Evolutionary conservation across 805 yeast species (phyloP).

Genomic region (Kuraishia hungarica): DNA sequence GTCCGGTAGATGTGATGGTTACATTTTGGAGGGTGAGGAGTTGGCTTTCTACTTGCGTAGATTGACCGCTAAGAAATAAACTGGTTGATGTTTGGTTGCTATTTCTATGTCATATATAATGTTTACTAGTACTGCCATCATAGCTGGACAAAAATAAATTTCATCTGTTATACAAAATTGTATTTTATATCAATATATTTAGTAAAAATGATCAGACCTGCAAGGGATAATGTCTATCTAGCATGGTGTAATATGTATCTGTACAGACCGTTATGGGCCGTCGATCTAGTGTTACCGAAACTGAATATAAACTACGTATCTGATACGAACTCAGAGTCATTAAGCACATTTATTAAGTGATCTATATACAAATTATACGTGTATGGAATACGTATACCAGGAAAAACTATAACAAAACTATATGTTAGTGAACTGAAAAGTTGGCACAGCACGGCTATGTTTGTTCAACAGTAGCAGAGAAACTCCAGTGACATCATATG

Average conservation of each 20-base stretch:
- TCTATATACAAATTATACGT: no score
- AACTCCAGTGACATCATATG: neutral
- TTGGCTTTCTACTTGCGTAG: conserved; percentile 99
- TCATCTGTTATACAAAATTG: conserved; percentile 7
- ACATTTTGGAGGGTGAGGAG: conserved; percentile 99
- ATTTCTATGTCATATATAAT: neutral
- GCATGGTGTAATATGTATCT: no score
- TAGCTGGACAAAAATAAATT: conserved; percentile 12
- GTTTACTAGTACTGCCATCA: neutral
- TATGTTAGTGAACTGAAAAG: neutral
- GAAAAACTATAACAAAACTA: neutral
- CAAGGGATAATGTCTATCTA: no score
- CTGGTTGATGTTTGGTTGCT: conserved; percentile 6
- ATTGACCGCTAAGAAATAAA: conserved; percentile 97
- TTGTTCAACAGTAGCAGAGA: no score
- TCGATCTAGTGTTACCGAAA: no score
- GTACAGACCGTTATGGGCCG: no score
- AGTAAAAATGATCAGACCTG: no score
- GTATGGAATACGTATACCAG: no score
- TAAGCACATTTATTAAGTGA: neutral
- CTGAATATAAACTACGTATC: no score
- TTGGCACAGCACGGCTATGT: no score
- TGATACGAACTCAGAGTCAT: no score
- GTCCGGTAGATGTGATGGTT: conserved; percentile 99
- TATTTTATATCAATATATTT: no score